phyloP scores from a whole-genome alignment of 306 rosid species.

The Hippophae gyantsensis region DNA sequence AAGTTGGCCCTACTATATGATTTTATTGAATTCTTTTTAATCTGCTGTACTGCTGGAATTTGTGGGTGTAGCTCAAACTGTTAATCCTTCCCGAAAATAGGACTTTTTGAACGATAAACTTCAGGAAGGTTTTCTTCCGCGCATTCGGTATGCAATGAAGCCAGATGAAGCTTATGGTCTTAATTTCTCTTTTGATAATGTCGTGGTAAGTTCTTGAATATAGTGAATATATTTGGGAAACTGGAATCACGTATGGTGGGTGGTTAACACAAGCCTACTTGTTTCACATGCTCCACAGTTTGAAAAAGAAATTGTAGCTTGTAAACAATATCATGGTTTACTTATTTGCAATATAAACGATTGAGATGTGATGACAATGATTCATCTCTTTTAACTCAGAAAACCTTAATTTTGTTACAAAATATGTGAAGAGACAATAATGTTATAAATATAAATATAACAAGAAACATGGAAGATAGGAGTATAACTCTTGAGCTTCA shows the following conservation, averaged over 20 bases:
- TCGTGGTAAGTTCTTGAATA: slow-evolving; percentile 53
- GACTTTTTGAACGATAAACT: slow-evolving; percentile 86
- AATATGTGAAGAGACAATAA: too few species aligned
- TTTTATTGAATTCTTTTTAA: slow-evolving; percentile 2
- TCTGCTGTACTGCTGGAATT: slow-evolving; percentile 5
- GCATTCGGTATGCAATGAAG: slow-evolving; percentile 96
- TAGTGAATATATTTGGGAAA: not conserved
- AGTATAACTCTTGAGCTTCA: too few species aligned
- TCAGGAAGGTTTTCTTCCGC: slow-evolving; percentile 89
- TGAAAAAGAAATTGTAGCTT: too few species aligned
- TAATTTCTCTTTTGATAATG: slow-evolving; percentile 92
- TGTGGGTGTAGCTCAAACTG: slow-evolving; percentile 12
- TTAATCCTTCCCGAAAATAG: slow-evolving; percentile 38
- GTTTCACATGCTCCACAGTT: too few species aligned
- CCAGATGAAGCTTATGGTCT: slow-evolving; percentile 99
- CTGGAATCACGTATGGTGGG: too few species aligned
- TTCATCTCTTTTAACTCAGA: not conserved
- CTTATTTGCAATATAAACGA: not conserved
- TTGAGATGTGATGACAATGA: not conserved
- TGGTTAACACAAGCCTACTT: too few species aligned
- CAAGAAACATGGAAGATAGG: too few species aligned
- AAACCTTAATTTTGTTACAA: not conserved
- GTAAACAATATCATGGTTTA: not conserved
- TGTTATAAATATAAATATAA: too few species aligned
- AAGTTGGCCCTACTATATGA: not conserved